phyloP scores from a whole-genome alignment of 2,329 filamentous ascomycete species.

The Amauroascus niger region DNA sequence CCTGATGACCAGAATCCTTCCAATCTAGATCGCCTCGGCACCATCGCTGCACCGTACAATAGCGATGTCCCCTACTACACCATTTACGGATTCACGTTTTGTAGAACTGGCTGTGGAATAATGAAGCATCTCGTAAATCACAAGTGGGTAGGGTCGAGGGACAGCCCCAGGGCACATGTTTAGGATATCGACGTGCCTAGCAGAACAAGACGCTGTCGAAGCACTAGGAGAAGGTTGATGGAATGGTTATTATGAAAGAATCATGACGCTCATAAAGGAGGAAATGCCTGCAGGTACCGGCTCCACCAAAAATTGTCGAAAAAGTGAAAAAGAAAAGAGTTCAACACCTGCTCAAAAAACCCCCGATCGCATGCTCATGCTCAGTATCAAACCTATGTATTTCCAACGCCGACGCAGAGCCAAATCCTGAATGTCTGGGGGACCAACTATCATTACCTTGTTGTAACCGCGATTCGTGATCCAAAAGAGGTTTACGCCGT shows the following conservation, averaged over 20 bases:
- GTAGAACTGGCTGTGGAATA: too few relatives aligned
- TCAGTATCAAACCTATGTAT: neutral
- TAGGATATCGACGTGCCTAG: too few relatives aligned
- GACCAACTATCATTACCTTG: neutral
- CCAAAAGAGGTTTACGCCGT: neutral
- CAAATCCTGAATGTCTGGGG: neutral
- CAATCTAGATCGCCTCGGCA: neutral
- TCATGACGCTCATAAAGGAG: neutral
- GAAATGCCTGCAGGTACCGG: neutral
- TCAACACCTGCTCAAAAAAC: conserved; percentile 1
- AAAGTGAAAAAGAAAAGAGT: too few relatives aligned
- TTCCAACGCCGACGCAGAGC: neutral
- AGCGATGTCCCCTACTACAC: neutral
- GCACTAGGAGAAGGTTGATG: neutral
- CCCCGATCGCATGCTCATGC: conserved; percentile 9
- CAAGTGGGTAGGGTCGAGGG: too few relatives aligned
- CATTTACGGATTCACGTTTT: too few relatives aligned
- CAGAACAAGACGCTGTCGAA: neutral
- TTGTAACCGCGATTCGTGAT: neutral
- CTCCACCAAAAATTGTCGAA: neutral
- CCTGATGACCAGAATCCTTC: too few relatives aligned
- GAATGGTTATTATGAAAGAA: neutral
- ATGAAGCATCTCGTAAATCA: too few relatives aligned
- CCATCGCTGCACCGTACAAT: neutral
- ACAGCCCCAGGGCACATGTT: too few relatives aligned